Percentiles rank a stretch among this genome's conserved stretches.
These are phyloP conservation scores for Aspergillus oerlinghausenensis DNA, from an alignment of 2,329 filamentous ascomycete genomes.

Conservation along the genomic window DNA sequence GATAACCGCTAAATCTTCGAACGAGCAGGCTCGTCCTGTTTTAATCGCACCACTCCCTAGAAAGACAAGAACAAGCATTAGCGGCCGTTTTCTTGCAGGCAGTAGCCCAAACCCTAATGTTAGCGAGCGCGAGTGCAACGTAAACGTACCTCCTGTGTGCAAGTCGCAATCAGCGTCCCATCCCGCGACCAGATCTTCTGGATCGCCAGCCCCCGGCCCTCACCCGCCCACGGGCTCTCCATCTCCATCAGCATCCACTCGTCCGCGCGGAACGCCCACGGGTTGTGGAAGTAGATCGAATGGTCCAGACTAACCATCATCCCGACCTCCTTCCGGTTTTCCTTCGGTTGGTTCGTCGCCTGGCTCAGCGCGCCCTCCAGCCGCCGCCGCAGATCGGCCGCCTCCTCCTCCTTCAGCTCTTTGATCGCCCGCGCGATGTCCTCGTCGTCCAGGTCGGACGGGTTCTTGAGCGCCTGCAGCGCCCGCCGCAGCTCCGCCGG, in stretches of 20 bases:
- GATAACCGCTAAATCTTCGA: conserved; percentile 25
- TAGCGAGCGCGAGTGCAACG: background rate
- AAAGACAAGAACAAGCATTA: conserved; percentile 9
- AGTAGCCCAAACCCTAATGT: background rate
- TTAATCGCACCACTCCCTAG: conserved; percentile 44
- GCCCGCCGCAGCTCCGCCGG: conserved; percentile 41
- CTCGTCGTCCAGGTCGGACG: conserved; percentile 40
- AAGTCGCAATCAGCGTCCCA: conserved; percentile 46
- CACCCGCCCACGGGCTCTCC: conserved; percentile 49
- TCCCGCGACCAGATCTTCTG: conserved; percentile 49
- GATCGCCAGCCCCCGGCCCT: conserved; percentile 45
- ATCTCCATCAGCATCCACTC: conserved; percentile 50
- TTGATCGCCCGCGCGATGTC: conserved; percentile 36
- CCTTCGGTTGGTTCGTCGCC: conserved; percentile 19
- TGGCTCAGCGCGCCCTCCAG: conserved; percentile 31
- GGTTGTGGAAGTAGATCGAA: conserved; percentile 50
- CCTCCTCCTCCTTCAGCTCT: conserved; percentile 41
- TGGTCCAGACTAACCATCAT: conserved; percentile 52
- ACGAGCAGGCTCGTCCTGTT: conserved; percentile 36
- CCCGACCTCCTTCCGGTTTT: conserved; percentile 36
- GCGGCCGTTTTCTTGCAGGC: background rate
- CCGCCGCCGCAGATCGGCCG: conserved; percentile 33
- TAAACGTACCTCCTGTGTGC: conserved; percentile 45
- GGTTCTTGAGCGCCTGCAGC: conserved; percentile 38
- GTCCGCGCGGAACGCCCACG: conserved; percentile 45